Conservation (phyloP, 495 filamentous ascomycete genomes). For the Talaromyces borbonicus region DNA sequence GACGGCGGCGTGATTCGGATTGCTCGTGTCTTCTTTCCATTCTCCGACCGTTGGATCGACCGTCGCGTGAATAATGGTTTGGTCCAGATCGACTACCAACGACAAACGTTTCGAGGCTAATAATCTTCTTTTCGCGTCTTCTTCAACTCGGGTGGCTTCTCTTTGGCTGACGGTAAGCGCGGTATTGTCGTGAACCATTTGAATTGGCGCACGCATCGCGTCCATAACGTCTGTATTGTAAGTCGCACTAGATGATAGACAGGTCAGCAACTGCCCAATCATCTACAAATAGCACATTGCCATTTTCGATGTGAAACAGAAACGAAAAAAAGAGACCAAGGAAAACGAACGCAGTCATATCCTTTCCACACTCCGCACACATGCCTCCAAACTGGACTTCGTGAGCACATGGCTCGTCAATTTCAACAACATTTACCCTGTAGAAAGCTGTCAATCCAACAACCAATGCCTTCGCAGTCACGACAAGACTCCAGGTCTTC, state of each 20-base stretch:
- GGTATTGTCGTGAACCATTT: slow-evolving; percentile 86
- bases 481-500: too few species aligned
- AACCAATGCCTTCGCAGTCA: too few species aligned
- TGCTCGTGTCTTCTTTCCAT: slow-evolving; percentile 80
- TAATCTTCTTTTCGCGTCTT: slow-evolving; percentile 74
- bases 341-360: slow-evolving; percentile 71
- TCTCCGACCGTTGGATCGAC: slow-evolving; percentile 94
- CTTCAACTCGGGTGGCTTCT: slow-evolving; percentile 73
- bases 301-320: background rate
- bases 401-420: slow-evolving; percentile 88
- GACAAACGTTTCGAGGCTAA: slow-evolving; percentile 73
- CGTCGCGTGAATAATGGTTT: slow-evolving; percentile 97
- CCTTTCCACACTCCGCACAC: slow-evolving; percentile 87
- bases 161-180: slow-evolving; percentile 60
- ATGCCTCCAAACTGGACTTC: slow-evolving; percentile 83
- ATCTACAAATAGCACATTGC: too few species aligned
- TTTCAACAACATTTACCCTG: slow-evolving; percentile 54
- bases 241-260: slow-evolving; percentile 27
- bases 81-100: slow-evolving; percentile 92
- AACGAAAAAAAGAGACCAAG: background rate
- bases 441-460: background rate
- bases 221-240: slow-evolving; percentile 51
- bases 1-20: slow-evolving; percentile 85
- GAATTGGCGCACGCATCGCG: slow-evolving; percentile 76
- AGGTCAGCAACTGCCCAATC: too few species aligned